Base-by-base conservation (phyloP, 2,329 filamentous ascomycete genomes). In the Chaetomium olivaceum region DNA sequence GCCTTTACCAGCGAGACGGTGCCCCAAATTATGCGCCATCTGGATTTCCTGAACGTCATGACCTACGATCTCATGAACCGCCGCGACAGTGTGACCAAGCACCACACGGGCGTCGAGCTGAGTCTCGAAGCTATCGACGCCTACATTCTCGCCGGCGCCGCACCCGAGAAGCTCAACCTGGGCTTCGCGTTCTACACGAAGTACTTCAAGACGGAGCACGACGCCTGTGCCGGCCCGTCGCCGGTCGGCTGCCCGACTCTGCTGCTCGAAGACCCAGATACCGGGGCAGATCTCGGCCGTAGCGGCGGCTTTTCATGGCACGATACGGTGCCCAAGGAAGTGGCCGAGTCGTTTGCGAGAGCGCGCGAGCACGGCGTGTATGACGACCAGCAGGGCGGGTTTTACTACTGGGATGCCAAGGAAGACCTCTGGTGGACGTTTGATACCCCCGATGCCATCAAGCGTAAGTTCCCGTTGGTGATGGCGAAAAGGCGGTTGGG, bases 1-100 rank as follows among this genome's bases (percentile, higher is more conserved):
- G 88, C 87, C n/a, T 91, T 85, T 73, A 89, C 83, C 0, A 67
- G 78, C 5, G 75, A 82, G 27, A 84, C 85, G 8, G 80, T 87
- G 0, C 86, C 86, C 1, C 77, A 80, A 64, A 89, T 91, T 69
- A 85, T 84, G 78, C 73, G 78, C 14, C 79, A 81, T 1, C 82
- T 91, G 21, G 87, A 91, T 73, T 89, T 87, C 72, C 80, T 91
- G 72, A 91, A 91, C 72, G 77, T 91, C 68, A 91, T 91, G 89
- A 82, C 84, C 0, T 91, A 91, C 74, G 89, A 92, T 73, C 74
- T 92, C 57, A 89, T 90, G 83, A 91, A 91, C 77, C 87, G 89
- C 12, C 85, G 90, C n/a, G 87, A 91, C 74, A 85, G 79, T 58
- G 75, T 81, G 23, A 91, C 89, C 2, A 82, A 80, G 31, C 89